Evolutionary conservation across 2,329 filamentous ascomycete species (phyloP).

Genomic region (Ascochyta clinopodiicola): DNA sequence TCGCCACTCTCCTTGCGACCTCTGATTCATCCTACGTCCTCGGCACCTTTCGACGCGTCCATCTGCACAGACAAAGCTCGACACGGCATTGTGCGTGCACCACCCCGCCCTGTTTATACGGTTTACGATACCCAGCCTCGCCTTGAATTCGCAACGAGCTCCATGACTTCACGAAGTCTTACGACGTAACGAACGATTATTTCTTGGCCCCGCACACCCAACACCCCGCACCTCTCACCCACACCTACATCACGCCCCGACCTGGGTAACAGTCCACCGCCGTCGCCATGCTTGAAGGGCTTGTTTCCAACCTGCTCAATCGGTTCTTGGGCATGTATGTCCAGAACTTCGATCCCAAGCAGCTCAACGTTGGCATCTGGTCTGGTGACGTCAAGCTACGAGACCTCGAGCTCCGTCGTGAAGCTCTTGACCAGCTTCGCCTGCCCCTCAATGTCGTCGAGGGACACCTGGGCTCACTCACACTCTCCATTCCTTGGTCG

Average conservation of each 20-base stretch:
- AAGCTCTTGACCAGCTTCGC: conserved; percentile 96
- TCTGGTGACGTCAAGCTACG: conserved; percentile 95
- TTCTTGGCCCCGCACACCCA: conserved; percentile 29
- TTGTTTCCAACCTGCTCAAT: conserved; percentile 96
- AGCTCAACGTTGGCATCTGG: conserved; percentile 99
- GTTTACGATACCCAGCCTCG: conserved; percentile 33
- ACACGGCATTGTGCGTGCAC: conserved; percentile 9
- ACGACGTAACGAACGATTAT: conserved; percentile 38
- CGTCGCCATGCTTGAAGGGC: conserved; percentile 87
- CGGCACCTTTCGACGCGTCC: conserved; percentile 24
- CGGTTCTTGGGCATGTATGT: conserved; percentile 99
- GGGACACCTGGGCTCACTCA: conserved; percentile 90
- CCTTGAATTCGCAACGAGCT: conserved; percentile 27
- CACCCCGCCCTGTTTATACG: conserved; percentile 33
- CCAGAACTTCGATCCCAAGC: conserved; percentile 97
- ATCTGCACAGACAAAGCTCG: conserved; percentile 24
- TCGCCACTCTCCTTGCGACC: conserved; percentile 28
- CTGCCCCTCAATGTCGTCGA: conserved; percentile 96
- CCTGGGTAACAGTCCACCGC: conserved; percentile 74
- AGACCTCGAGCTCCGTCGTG: conserved; percentile 88
- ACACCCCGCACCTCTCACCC: conserved; percentile 14
- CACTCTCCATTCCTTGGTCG: conserved; percentile 94
- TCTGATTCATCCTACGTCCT: conserved; percentile 13
- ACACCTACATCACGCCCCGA: conserved; percentile 55
- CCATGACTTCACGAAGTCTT: conserved; percentile 42